Evolutionary conservation across 139 green algal species (phyloP).

Genomic region (Chlorella sp.): DNA sequence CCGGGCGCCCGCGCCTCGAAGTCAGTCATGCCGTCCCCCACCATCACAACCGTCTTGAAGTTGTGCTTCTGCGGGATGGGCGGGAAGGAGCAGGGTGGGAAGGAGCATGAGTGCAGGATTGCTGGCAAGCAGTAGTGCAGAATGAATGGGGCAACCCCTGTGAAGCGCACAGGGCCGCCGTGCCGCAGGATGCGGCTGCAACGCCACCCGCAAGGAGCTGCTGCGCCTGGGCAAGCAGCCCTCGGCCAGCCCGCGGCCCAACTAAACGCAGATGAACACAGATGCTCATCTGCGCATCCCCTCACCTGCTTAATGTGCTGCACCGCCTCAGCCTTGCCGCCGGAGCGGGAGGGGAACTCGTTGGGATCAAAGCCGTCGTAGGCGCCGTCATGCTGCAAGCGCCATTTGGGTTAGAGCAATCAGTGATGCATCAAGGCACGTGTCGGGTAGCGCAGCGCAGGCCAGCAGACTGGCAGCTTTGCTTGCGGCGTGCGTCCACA

Average conservation of each 20-base stretch:
- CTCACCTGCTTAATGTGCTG: constrained; percentile 76
- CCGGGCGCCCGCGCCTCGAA: constrained; percentile 85
- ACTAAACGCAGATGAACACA: neutral
- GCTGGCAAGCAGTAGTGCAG: neutral
- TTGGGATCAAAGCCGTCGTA: constrained; percentile 93
- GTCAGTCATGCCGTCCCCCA: constrained; percentile 98
- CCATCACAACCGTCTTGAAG: constrained; percentile 84
- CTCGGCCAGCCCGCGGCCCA: too few relatives aligned
- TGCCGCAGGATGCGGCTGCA: too few relatives aligned
- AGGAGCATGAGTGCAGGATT: neutral
- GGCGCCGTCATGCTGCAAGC: constrained; percentile 69
- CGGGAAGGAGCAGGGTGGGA: neutral
- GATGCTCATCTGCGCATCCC: too few relatives aligned
- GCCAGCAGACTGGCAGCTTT: neutral
- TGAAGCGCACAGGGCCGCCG: too few relatives aligned
- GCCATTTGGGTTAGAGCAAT: too few relatives aligned
- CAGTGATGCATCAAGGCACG: too few relatives aligned
- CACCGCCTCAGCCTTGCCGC: constrained; percentile 92
- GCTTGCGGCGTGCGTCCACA: neutral
- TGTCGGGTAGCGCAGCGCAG: neutral
- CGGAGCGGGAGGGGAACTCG: constrained; percentile 91
- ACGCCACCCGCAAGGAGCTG: too few relatives aligned
- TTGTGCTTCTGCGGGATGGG: constrained; percentile 56
- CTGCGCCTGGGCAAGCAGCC: too few relatives aligned
- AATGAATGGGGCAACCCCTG: too few relatives aligned